phyloP scores from a whole-genome alignment of 139 green algal genomes.

The Bryopsis sp. region DNA sequence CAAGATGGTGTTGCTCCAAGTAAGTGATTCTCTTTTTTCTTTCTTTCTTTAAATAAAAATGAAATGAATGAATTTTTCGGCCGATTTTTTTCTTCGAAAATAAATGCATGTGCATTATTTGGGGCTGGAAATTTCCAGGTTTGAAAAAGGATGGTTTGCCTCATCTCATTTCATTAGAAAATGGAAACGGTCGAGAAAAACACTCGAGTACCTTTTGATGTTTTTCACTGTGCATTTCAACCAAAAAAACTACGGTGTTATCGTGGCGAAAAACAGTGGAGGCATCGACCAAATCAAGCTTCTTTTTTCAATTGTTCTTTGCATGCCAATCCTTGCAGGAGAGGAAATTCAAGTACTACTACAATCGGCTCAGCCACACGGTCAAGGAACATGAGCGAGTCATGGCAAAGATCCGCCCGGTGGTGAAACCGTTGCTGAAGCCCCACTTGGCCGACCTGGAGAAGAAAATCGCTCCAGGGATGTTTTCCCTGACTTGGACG shows the following conservation, averaged over 20 bases:
- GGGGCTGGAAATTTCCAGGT: too few species aligned
- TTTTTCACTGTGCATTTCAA: too few species aligned
- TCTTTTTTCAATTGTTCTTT: conserved; percentile 8
- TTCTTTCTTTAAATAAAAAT: too few species aligned
- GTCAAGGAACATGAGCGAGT: conserved; percentile 67
- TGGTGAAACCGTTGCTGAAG: conserved; percentile 67
- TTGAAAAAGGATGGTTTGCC: too few species aligned
- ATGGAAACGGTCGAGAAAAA: too few species aligned
- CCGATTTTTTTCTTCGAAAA: too few species aligned
- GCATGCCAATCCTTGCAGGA: conserved; percentile 30
- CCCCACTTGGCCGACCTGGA: conserved; percentile 82
- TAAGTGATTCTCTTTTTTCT: conserved; percentile 7
- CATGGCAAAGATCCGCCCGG: conserved; percentile 38
- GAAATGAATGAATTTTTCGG: too few species aligned
- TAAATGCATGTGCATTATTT: too few species aligned
- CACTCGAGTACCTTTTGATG: background rate
- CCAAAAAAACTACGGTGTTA: too few species aligned
- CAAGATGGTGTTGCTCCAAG: conserved; percentile 72
- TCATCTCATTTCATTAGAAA: too few species aligned
- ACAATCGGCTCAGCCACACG: conserved; percentile 62
- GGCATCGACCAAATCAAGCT: background rate
- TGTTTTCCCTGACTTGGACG: conserved; percentile 75
- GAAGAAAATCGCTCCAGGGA: conserved; percentile 71
- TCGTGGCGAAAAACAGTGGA: too few species aligned
- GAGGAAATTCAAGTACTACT: conserved; percentile 76